Evolutionary conservation across 2,329 filamentous ascomycete species (phyloP), one percentile per base, ranked within the genome.

Genomic region (Rhynchosporium graminicola): DNA sequence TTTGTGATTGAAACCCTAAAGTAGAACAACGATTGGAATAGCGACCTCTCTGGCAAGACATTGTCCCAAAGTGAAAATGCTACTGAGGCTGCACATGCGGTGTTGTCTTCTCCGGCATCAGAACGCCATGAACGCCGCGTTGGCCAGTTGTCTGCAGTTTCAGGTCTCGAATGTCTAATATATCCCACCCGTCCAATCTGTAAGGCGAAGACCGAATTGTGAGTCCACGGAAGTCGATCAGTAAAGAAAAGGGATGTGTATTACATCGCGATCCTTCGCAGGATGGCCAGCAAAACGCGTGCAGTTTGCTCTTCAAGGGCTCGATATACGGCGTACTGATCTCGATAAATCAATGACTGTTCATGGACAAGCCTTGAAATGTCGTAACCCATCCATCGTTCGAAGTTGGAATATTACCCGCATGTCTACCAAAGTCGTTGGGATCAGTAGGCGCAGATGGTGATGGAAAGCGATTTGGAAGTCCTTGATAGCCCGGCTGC

Each of bases 311-410:
- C 40, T 9, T 28, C 3, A 58, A 33, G 29, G 20, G 54, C 42
- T 60, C 59, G 46, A 26, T 9, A 47, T n/a, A 13, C 28, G 42
- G n/a, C 20, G 4, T 20, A 42, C 5, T 46, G 52, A 40, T 42
- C 20, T 33, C 43, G 29, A 40, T 28, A 31, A 26, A n/a, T 60
- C 70, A 74, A 40, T 71, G 72, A 57, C 65, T 70, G 71, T 89
- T 89, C 66, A 92, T 81, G 2, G 89, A 92, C 20, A 92, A 77
- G 9, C 88, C 84, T 73, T 92, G 88, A 73, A 91, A 91, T 5
- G 59, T 79, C 36, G 61, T 78, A 31, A 82, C 77, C 87, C 88
- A 90, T 56, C 89, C 87, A 54, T 80, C 75, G 15, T 69, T 71
- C 71, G 76, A 29, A 68, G 69, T 52, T 68, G 74, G 63, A 74